phyloP scores from a whole-genome alignment of 2,329 filamentous ascomycete genomes.

The Aspergillus intermedius region DNA sequence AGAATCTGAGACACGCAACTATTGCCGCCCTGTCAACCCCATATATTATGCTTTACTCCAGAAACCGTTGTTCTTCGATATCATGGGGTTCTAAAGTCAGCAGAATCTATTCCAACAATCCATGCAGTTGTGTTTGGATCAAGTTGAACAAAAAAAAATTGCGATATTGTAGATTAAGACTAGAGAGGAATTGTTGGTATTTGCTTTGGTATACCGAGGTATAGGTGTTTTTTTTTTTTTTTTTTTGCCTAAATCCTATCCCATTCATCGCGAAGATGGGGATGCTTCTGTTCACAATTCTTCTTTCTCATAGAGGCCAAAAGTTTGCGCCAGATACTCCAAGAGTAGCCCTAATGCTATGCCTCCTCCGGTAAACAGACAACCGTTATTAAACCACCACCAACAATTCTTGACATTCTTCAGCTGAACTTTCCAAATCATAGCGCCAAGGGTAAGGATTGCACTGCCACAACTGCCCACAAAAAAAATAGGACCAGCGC shows the following conservation, averaged over 20 bases:
- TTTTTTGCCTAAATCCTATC: background rate
- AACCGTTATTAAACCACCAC: slow-evolving; percentile 60
- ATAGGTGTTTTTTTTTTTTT: no score
- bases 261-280: background rate
- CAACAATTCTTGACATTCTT: slow-evolving; percentile 54
- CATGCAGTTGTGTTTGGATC: no score
- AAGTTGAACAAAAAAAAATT: no score
- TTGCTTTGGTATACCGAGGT: no score
- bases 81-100: background rate
- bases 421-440: slow-evolving; percentile 55
- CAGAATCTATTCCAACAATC: no score
- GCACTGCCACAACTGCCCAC: slow-evolving; percentile 54
- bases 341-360: slow-evolving; percentile 50
- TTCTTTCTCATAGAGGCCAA: slow-evolving; percentile 19
- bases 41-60: no score
- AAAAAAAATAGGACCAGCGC: slow-evolving; percentile 55
- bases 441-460: slow-evolving; percentile 47
- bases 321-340: slow-evolving; percentile 44
- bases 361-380: slow-evolving; percentile 55
- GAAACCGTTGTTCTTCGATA: background rate
- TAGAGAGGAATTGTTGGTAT: no score
- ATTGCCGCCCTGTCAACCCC: no score
- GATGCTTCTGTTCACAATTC: background rate
- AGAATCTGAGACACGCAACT: background rate
- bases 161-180: no score